Evolutionary conservation across 2,329 filamentous ascomycete genomes (phyloP).

Genomic region (Botrytis byssoidea): DNA sequence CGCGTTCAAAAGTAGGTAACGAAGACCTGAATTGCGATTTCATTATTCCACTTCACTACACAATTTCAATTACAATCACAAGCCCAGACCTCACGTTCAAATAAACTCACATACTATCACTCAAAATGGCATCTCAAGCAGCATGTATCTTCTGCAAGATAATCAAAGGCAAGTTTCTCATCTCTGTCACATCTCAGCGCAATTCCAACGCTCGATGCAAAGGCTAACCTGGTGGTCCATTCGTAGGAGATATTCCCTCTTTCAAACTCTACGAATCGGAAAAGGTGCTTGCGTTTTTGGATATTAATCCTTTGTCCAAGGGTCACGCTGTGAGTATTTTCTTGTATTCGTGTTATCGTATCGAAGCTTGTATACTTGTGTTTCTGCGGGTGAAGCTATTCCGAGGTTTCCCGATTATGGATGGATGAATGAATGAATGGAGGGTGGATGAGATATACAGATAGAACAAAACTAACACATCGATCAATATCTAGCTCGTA

Average conservation of each 20-base stretch:
- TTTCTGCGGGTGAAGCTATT: neutral
- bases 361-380: too few relatives aligned
- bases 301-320: slow-evolving; percentile 84
- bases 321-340: slow-evolving; percentile 75
- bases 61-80: too few relatives aligned
- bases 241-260: slow-evolving; percentile 84
- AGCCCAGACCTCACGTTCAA: neutral
- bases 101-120: neutral
- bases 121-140: slow-evolving; percentile 39
- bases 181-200: slow-evolving; percentile 24
- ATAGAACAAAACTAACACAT: neutral
- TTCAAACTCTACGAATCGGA: slow-evolving; percentile 96
- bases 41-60: neutral
- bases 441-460: neutral
- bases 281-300: slow-evolving; percentile 91
- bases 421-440: neutral
- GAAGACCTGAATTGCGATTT: neutral
- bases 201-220: neutral
- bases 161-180: slow-evolving; percentile 68
- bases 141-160: slow-evolving; percentile 98
- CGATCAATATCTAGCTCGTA: slow-evolving; percentile 59
- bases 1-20: neutral
- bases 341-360: neutral
- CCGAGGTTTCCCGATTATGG: neutral
- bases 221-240: slow-evolving; percentile 15